Evolutionary conservation across 768 basidiomycete genomes (phyloP).

Genomic region (Auriscalpium orientale): DNA sequence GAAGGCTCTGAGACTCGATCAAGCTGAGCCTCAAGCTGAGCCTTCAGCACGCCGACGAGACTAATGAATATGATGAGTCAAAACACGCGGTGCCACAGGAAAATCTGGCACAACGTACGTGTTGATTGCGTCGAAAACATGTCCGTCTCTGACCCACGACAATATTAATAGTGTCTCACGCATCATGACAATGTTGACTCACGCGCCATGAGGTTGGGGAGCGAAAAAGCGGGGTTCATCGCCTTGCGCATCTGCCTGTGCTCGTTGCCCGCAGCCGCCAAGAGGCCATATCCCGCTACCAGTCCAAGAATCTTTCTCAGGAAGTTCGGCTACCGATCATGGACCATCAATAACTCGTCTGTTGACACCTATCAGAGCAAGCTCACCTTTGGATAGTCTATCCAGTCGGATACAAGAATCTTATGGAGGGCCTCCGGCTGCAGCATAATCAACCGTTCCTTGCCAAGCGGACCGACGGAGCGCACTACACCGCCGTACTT

Average conservation of each 20-base stretch:
- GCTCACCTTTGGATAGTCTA: conserved; percentile 32
- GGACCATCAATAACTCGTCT: background rate
- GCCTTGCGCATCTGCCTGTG: conserved; percentile 14
- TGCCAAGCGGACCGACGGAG: conserved; percentile 36
- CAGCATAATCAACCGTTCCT: conserved; percentile 38
- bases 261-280: conserved; percentile 11
- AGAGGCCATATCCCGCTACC: conserved; percentile 21
- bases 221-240: conserved; percentile 15
- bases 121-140: conserved; percentile 41
- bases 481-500: conserved; percentile 37
- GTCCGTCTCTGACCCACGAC: conserved; percentile 28
- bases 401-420: conserved; percentile 37
- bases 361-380: background rate
- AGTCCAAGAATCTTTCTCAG: conserved; percentile 35
- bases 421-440: conserved; percentile 38
- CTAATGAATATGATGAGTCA: conserved; percentile 12
- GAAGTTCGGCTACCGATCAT: conserved; percentile 32
- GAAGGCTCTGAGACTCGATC: conserved; percentile 14
- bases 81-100: background rate
- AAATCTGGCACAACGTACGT: conserved; percentile 23
- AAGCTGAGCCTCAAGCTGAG: conserved; percentile 25
- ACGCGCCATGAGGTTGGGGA: conserved; percentile 13
- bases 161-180: background rate
- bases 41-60: conserved; percentile 31
- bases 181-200: background rate